phyloP scores from a whole-genome alignment of 164 flowering plant genomes.

The Berberis thunbergii region DNA sequence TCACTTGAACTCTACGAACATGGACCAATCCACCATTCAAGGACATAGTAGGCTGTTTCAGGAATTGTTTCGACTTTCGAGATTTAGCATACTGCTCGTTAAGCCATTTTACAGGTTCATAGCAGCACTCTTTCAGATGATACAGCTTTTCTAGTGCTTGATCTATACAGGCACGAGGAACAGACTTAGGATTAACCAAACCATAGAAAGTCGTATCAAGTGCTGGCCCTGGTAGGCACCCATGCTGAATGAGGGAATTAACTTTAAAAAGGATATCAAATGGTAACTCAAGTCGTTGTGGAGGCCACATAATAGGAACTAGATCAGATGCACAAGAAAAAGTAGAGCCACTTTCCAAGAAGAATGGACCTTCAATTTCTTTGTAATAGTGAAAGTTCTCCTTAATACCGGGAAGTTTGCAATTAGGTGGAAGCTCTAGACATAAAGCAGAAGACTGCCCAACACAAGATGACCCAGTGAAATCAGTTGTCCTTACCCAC shows the following conservation, averaged over 20 bases:
- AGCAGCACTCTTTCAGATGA: background rate
- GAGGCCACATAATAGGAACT: constrained; percentile 58
- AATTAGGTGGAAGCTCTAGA: constrained; percentile 41
- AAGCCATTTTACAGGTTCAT: constrained; percentile 2
- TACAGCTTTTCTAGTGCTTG: background rate
- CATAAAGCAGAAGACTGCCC: constrained; percentile 82
- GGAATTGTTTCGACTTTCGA: background rate
- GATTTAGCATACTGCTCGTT: background rate
- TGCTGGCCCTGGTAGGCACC: constrained; percentile 55
- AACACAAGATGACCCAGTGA: constrained; percentile 42
- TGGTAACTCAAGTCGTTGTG: constrained; percentile 33
- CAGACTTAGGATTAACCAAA: constrained; percentile 41
- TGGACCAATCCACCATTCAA: constrained; percentile 64
- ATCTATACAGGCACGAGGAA: constrained; percentile 1
- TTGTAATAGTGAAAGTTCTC: constrained; percentile 35
- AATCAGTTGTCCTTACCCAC: constrained; percentile 66
- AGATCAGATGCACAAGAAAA: constrained; percentile 32
- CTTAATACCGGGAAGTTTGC: constrained; percentile 34
- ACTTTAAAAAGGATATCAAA: constrained; percentile 54
- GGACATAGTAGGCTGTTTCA: background rate
- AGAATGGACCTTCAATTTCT: constrained; percentile 31
- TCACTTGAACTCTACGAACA: constrained; percentile 66
- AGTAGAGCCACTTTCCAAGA: constrained; percentile 28
- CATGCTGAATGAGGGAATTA: constrained; percentile 60
- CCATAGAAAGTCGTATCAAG: constrained; percentile 42